Percentiles rank a stretch among this genome's conserved stretches.
Evolutionary conservation across 2,329 filamentous ascomycete species (phyloP).

Genomic region (Fusarium multiceps): DNA sequence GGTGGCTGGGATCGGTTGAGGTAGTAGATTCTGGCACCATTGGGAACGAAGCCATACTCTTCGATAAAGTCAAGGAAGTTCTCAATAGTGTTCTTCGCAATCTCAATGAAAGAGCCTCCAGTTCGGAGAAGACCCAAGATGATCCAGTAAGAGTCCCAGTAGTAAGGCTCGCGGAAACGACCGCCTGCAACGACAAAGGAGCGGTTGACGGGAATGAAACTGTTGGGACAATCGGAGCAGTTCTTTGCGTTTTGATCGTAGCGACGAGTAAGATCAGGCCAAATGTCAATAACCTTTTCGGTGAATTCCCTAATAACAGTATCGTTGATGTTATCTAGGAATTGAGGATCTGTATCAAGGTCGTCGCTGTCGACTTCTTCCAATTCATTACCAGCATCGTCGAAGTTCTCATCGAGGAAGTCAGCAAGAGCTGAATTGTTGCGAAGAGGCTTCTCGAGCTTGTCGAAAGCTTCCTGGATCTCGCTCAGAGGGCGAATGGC

Average conservation of each 20-base stretch:
- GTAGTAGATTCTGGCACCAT: slow-evolving; percentile 75
- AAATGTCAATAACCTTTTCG: slow-evolving; percentile 73
- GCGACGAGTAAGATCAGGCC: slow-evolving; percentile 73
- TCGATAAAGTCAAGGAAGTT: slow-evolving; percentile 77
- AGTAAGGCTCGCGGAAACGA: slow-evolving; percentile 77
- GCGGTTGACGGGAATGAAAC: slow-evolving; percentile 73
- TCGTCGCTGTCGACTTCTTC: slow-evolving; percentile 62
- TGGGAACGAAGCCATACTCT: slow-evolving; percentile 73
- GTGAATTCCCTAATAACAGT: slow-evolving; percentile 70
- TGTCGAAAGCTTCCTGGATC: slow-evolving; percentile 70
- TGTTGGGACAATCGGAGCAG: slow-evolving; percentile 70
- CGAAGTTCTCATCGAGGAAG: slow-evolving; percentile 73
- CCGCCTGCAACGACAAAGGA: slow-evolving; percentile 78
- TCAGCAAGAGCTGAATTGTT: slow-evolving; percentile 72
- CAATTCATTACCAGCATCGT: slow-evolving; percentile 71
- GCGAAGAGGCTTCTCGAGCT: slow-evolving; percentile 68
- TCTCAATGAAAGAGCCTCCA: slow-evolving; percentile 70
- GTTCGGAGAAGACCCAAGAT: slow-evolving; percentile 73
- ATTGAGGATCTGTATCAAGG: slow-evolving; percentile 66
- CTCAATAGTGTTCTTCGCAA: slow-evolving; percentile 74
- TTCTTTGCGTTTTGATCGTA: slow-evolving; percentile 64
- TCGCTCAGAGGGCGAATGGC: slow-evolving; percentile 69
- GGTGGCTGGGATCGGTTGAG: slow-evolving; percentile 76
- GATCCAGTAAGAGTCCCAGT: slow-evolving; percentile 79
- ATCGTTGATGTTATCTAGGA: slow-evolving; percentile 68